Evolutionary conservation across 1,284 basidiomycete genomes (phyloP), one percentile per base, ranked within the genome.

Genomic region (Ustilago xerochloae): DNA sequence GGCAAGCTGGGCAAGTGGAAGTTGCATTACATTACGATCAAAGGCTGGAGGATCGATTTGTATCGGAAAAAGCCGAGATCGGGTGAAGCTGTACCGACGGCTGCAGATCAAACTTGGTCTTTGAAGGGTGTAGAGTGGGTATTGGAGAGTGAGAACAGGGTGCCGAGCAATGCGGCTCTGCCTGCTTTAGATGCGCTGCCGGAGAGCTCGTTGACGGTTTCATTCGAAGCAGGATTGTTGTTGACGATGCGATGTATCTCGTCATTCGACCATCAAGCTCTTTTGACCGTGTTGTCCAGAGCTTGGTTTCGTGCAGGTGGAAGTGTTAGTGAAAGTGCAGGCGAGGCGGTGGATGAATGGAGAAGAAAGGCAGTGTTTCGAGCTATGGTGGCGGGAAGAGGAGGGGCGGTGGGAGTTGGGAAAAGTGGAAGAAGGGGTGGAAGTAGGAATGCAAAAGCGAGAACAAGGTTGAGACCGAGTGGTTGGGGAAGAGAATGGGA

Each of bases 1-100:
- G 20, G 28, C 16, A 70, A 69, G 7, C 13, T 60, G 20, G 73
- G 61, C n/a, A 70, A 70, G 41, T 81, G 79, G 79, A 81, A 79
- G 58, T 47, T 79, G 53, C 77, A 76, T 13, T 81, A 51, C 46
- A 30, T 81, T 15, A 66, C 62, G 39, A 45, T 79, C 16, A 68
- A 72, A 32, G 78, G 75, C 3, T 65, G 75, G 68, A 59, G 63
- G 2, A 38, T 79, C 16, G 65, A 67, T 45, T 6, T 81, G 49
- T 75, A 72, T 33, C 48, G 72, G 10, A 74, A 77, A 39, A 68
- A 69, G 52, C 68, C 72, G 16, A 50, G 60, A 15, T 46, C 56
- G 22, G 66, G 69, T 1, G 68, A 65, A 30, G 57, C 58, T 18
- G 26, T 43, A 24, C 13, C 62, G 33, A 60, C 66, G 12, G 28